A percentile compares a stretch with the other conserved stretches of the same genome.
Evolutionary conservation across 306 rosid species (phyloP).

Genomic region (Castanea sativa): DNA sequence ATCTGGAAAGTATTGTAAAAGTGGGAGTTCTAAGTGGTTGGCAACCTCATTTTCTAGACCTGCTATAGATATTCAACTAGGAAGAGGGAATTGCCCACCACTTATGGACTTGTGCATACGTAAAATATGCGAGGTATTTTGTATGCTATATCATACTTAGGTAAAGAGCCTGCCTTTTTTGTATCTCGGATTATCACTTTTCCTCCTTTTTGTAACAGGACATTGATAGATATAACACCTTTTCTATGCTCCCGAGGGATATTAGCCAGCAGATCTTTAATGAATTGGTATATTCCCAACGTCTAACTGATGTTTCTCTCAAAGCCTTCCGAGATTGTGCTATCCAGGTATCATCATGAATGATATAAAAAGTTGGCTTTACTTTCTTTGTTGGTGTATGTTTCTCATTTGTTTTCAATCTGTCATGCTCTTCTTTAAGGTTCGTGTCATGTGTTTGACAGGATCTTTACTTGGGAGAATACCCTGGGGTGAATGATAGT

Average conservation of each 20-base stretch:
- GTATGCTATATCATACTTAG: conserved; percentile 1
- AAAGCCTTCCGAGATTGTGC: conserved; percentile 85
- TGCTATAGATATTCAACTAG: conserved; percentile 39
- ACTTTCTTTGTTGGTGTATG: background rate
- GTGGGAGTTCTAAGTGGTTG: conserved; percentile 91
- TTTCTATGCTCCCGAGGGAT: conserved; percentile 81
- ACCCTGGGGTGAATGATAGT: conserved; percentile 64
- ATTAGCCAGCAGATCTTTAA: conserved; percentile 82
- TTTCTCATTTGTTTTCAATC: conserved; percentile 17
- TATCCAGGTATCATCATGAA: conserved; percentile 64
- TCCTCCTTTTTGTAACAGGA: conserved; percentile 54
- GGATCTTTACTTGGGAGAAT: conserved; percentile 88
- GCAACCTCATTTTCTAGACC: conserved; percentile 67
- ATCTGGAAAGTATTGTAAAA: conserved; percentile 61
- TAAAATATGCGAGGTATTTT: conserved; percentile 60
- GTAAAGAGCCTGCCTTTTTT: background rate
- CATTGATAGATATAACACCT: conserved; percentile 44
- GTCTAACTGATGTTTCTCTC: conserved; percentile 47
- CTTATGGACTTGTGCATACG: conserved; percentile 70
- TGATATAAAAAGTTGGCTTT: conserved; percentile 5
- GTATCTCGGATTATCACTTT: conserved; percentile 21
- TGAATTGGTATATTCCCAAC: conserved; percentile 56
- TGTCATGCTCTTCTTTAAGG: conserved; percentile 16
- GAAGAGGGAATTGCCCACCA: conserved; percentile 56
- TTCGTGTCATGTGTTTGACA: conserved; percentile 25